Evolutionary conservation across 371 early-diverging fungal species (phyloP).

Genomic region (Amoeboaphelidium occidentale): DNA sequence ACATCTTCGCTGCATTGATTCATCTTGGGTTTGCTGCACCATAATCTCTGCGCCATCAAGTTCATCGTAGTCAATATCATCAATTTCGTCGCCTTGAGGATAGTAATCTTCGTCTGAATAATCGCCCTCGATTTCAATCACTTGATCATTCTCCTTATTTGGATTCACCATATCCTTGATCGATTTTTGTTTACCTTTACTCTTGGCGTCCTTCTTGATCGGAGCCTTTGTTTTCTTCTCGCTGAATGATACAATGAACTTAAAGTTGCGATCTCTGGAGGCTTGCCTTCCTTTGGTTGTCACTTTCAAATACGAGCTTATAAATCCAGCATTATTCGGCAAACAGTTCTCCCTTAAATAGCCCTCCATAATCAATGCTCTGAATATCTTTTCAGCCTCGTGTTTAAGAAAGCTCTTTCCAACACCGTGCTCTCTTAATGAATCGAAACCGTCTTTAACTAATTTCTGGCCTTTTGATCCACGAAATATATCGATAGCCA

Average conservation of each 20-base stretch:
- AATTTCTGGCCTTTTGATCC: slow-evolving; percentile 33
- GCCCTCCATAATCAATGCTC: neutral
- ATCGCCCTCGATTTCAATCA: neutral
- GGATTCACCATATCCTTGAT: slow-evolving; percentile 1
- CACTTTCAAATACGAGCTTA: neutral
- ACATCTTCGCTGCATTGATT: too few species aligned
- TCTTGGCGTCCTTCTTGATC: neutral
- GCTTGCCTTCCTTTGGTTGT: neutral
- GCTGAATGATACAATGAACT: neutral
- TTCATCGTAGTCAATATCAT: slow-evolving; percentile 1
- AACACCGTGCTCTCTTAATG: slow-evolving; percentile 26
- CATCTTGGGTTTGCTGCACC: too few species aligned
- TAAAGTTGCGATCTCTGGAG: neutral
- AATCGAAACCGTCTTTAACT: slow-evolving; percentile 19
- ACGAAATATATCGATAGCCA: slow-evolving; percentile 51
- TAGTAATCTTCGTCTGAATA: neutral
- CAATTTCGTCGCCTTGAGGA: neutral
- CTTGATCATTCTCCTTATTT: neutral
- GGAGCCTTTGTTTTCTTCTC: slow-evolving; percentile 1
- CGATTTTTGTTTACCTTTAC: neutral
- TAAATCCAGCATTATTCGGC: neutral
- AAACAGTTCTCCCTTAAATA: neutral
- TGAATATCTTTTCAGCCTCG: neutral
- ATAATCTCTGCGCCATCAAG: neutral
- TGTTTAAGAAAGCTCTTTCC: slow-evolving; percentile 41